phyloP scores from a whole-genome alignment of 1,284 basidiomycete genomes.

The Sanguinoderma infundibulare region DNA sequence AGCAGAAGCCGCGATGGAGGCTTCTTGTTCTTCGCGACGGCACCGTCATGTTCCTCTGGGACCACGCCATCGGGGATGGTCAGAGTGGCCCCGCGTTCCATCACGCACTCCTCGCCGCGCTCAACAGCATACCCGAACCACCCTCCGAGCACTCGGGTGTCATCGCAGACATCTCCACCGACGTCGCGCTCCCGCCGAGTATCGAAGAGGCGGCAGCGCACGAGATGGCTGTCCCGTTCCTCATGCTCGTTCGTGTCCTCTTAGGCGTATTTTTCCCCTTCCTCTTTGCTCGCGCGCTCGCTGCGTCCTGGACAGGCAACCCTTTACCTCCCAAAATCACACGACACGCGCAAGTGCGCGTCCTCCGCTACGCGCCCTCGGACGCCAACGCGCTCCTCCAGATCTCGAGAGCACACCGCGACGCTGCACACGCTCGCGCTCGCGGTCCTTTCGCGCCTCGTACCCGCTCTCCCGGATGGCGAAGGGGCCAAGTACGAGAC shows the following conservation, averaged over 20 bases:
- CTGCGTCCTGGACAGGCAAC: constrained; percentile 42
- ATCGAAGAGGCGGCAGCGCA: constrained; percentile 36
- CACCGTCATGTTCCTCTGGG: constrained; percentile 41
- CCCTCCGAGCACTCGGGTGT: constrained; percentile 11
- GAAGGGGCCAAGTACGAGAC: constrained; percentile 25
- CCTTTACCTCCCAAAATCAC: constrained; percentile 22
- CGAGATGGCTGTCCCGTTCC: constrained; percentile 36
- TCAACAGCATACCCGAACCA: constrained; percentile 27
- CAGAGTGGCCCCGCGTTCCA: constrained; percentile 46
- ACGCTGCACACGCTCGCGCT: constrained; percentile 36
- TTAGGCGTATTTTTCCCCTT: constrained; percentile 34
- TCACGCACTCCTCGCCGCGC: constrained; percentile 36
- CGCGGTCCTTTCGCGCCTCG: constrained; percentile 34
- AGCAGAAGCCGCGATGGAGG: constrained; percentile 45
- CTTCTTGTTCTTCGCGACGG: constrained; percentile 38
- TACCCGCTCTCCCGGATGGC: constrained; percentile 30
- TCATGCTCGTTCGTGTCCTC: constrained; percentile 29
- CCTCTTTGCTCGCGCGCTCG: constrained; percentile 26
- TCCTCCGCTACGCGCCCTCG: constrained; percentile 33
- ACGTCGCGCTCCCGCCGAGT: constrained; percentile 30
- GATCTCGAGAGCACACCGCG: constrained; percentile 37
- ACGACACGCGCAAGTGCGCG: constrained; percentile 26
- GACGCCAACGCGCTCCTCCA: constrained; percentile 31
- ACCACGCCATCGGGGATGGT: constrained; percentile 47
- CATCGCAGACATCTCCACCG: constrained; percentile 20